Evolutionary conservation across 495 filamentous ascomycete genomes (phyloP).

Genomic region (Letharia lupina): DNA sequence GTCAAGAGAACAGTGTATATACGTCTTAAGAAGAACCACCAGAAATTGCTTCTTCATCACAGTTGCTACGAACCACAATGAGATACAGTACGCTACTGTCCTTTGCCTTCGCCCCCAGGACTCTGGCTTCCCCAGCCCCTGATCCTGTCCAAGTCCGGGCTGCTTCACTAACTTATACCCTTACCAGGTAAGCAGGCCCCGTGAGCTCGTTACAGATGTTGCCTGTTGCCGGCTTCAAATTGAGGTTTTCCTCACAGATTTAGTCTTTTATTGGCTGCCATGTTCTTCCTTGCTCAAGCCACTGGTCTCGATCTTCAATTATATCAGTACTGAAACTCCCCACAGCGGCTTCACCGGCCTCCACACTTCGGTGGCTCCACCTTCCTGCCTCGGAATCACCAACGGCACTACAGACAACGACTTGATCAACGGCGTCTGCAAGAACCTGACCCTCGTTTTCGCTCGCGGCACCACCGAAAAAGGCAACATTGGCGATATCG

Average conservation of each 20-base stretch:
- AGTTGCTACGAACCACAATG: neutral
- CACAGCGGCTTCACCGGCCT: conserved; percentile 15
- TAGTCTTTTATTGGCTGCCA: neutral
- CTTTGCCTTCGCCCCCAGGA: neutral
- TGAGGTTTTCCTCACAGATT: neutral
- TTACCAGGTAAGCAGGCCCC: neutral
- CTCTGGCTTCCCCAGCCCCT: conserved; percentile 12
- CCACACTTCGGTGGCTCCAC: conserved; percentile 3
- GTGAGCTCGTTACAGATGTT: neutral
- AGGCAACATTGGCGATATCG: conserved; percentile 29
- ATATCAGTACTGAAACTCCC: neutral
- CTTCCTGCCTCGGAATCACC: conserved; percentile 1
- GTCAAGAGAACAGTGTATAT: neutral
- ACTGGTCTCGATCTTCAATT: neutral
- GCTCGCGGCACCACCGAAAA: conserved; percentile 51
- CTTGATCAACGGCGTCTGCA: conserved; percentile 30
- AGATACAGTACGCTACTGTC: neutral
- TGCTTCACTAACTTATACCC: conserved; percentile 1
- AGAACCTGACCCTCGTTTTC: conserved; percentile 47
- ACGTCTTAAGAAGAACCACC: neutral
- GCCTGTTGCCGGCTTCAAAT: neutral
- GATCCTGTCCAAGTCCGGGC: conserved; percentile 1
- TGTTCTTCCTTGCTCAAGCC: neutral
- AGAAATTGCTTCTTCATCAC: neutral
- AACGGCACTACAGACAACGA: conserved; percentile 30